Percentiles rank a stretch among this genome's conserved stretches.
Conservation (phyloP, 1,139 yeast genomes). For the Pichia sp. region DNA sequence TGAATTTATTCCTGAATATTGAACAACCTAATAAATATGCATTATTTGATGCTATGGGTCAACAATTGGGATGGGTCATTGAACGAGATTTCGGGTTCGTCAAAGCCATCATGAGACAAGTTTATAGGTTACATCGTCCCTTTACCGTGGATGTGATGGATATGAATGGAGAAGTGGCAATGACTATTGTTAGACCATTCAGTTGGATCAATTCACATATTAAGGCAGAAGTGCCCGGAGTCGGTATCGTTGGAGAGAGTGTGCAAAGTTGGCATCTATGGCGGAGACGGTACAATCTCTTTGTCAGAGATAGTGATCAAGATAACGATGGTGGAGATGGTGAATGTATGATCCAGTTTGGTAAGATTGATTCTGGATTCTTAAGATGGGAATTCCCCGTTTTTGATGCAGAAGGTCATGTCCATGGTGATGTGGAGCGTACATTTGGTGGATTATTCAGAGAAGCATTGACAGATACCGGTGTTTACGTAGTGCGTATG, state of each 20-base stretch:
- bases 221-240: conserved; percentile 53
- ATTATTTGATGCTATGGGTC: conserved; percentile 67
- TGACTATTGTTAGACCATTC: conserved; percentile 76
- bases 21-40: conserved; percentile 85
- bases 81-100: conserved; percentile 71
- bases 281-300: conserved; percentile 82
- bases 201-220: conserved; percentile 85
- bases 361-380: conserved; percentile 80
- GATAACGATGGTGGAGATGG: too few species aligned
- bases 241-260: conserved; percentile 60
- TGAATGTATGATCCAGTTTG: conserved; percentile 75
- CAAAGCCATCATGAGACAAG: conserved; percentile 69
- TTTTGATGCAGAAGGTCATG: conserved; percentile 45
- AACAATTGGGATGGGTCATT: conserved; percentile 69
- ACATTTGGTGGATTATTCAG: conserved; percentile 95
- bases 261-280: conserved; percentile 92
- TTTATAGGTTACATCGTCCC: conserved; percentile 79
- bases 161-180: conserved; percentile 54
- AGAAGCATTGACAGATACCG: conserved; percentile 90
- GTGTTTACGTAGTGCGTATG: conserved; percentile 81
- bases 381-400: conserved; percentile 84
- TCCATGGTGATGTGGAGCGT: conserved; percentile 75
- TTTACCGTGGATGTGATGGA: conserved; percentile 78
- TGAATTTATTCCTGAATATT: conserved; percentile 80
- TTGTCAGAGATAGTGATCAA: conserved; percentile 27